Conservation (phyloP, 2,329 filamentous ascomycete species). For the Aphanocladium album region DNA sequence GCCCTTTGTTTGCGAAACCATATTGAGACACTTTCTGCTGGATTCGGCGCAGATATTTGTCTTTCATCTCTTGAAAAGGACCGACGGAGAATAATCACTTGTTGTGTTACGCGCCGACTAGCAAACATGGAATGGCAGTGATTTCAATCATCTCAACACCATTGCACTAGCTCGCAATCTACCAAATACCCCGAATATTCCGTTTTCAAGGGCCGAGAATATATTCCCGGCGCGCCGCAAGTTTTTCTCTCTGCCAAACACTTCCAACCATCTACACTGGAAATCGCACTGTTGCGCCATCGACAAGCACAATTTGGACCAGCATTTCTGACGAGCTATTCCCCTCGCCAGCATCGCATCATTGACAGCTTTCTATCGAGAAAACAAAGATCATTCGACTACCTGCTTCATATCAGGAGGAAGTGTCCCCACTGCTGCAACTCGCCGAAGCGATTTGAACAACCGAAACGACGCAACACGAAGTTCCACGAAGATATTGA, state of each 20-base stretch:
- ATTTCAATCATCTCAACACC: slow-evolving; percentile 1
- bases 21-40: neutral
- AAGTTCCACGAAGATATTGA: slow-evolving; percentile 8
- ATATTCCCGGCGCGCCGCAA: neutral
- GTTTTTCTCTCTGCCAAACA: neutral
- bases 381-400: neutral
- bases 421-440: neutral
- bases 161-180: neutral
- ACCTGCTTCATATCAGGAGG: neutral
- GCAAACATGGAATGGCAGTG: slow-evolving; percentile 3
- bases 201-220: neutral
- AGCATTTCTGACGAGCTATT: neutral
- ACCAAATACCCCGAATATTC: neutral
- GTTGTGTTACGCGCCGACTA: slow-evolving; percentile 2
- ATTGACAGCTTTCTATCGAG: neutral
- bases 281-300: neutral
- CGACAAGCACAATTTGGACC: neutral
- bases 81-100: slow-evolving; percentile 8
- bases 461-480: slow-evolving; percentile 10
- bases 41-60: neutral
- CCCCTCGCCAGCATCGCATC: neutral
- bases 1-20: slow-evolving; percentile 11
- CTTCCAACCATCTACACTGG: neutral
- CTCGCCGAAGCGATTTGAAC: slow-evolving; percentile 7
- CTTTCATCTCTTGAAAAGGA: slow-evolving; percentile 1